phyloP scores from a whole-genome alignment of 495 filamentous ascomycete genomes.

The Aspergillus carlsbadensis region DNA sequence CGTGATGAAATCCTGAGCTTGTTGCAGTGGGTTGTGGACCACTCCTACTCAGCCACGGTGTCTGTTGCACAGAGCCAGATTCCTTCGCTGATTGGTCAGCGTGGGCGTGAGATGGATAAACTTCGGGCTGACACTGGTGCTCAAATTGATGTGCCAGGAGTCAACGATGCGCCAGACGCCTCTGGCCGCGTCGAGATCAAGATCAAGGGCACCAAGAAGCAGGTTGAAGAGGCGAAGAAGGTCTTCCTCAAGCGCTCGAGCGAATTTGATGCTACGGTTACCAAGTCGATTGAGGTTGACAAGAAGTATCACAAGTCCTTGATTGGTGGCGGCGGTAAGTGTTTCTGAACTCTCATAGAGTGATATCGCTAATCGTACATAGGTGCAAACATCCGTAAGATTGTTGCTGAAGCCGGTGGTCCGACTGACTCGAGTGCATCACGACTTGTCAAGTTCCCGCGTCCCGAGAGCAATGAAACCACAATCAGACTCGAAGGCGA shows the following conservation, averaged over 20 bases:
- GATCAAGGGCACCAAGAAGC: slow-evolving; percentile 84
- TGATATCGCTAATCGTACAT: slow-evolving; percentile 33
- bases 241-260: slow-evolving; percentile 78
- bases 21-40: slow-evolving; percentile 82
- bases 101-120: slow-evolving; percentile 86
- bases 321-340: slow-evolving; percentile 85
- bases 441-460: slow-evolving; percentile 89
- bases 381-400: slow-evolving; percentile 85
- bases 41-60: slow-evolving; percentile 73
- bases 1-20: slow-evolving; percentile 85
- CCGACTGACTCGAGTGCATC: slow-evolving; percentile 79
- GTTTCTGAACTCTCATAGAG: background rate
- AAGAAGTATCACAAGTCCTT: slow-evolving; percentile 87
- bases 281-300: slow-evolving; percentile 80
- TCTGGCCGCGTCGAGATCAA: slow-evolving; percentile 74
- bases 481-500: slow-evolving; percentile 84
- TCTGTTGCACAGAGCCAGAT: slow-evolving; percentile 85
- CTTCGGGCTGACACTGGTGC: slow-evolving; percentile 79
- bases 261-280: slow-evolving; percentile 82
- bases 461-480: slow-evolving; percentile 69
- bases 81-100: slow-evolving; percentile 84
- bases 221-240: slow-evolving; percentile 88
- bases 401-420: slow-evolving; percentile 84
- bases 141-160: slow-evolving; percentile 83
- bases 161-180: slow-evolving; percentile 57